Conservation (phyloP, 139 green algal species). For the Chlamydomonas incerta region DNA sequence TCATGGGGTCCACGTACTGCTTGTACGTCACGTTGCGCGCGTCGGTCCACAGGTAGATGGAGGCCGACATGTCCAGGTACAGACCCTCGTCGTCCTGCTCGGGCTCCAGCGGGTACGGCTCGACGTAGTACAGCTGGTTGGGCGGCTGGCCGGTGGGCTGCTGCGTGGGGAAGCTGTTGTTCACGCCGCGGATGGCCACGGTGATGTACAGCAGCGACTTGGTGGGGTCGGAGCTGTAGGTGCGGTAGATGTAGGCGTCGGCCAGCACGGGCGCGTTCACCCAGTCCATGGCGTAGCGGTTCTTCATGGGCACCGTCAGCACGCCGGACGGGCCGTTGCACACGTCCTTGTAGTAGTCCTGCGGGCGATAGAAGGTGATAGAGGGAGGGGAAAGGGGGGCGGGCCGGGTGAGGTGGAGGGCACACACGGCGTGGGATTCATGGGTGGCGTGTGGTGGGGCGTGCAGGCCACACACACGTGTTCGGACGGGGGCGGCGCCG, state of each 20-base stretch:
- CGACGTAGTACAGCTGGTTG: conserved; percentile 11
- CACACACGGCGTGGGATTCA: no score
- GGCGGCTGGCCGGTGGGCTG: no score
- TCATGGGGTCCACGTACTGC: conserved; percentile 37
- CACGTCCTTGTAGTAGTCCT: neutral
- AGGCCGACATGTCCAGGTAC: neutral
- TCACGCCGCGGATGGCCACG: conserved; percentile 3
- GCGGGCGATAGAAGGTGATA: no score
- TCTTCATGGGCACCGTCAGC: conserved; percentile 6
- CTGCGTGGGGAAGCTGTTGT: neutral
- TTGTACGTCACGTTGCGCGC: neutral
- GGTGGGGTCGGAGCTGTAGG: neutral
- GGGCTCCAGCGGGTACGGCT: neutral
- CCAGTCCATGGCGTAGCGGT: neutral
- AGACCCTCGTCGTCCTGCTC: neutral
- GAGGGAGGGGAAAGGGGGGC: neutral
- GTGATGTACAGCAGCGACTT: conserved; percentile 32
- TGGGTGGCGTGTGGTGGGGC: no score
- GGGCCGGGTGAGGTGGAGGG: neutral
- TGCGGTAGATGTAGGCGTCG: conserved; percentile 27
- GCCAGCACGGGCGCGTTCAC: neutral
- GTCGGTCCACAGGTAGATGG: conserved; percentile 43
- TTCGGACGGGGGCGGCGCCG: no score
- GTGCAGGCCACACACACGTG: no score
- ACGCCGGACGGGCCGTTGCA: conserved; percentile 6